Base-by-base conservation (phyloP, 1,284 basidiomycete genomes). In the Rhodotorula sp. region DNA sequence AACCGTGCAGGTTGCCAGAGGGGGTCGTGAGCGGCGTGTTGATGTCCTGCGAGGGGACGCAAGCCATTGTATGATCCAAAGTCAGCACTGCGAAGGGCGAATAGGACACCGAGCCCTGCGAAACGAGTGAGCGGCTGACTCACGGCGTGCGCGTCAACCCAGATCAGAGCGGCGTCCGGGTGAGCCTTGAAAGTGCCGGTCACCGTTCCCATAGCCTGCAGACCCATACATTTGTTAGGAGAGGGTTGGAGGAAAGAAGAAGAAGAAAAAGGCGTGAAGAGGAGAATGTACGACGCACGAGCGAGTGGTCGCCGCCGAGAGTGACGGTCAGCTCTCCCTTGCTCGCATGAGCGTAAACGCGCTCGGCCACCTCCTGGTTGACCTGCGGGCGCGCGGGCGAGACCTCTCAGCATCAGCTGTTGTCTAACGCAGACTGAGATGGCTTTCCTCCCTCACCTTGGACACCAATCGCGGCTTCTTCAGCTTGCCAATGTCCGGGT, bases 1-100 rank as follows among this genome's bases (percentile, higher is more conserved):
- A 97, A 74, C 96, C 96, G 83, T 99, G 96, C 72, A 99, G 88
- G 82, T 99, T 98, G 58, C 95, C 95, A 68, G 91, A 90, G 24
- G 78, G 78, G 30, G 95, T 96, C 18, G 91, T 89, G 66, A 89
- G 86, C 12, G 87, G 84, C 14, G 95, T 96, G 83, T 99, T 98
- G 84, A 99, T 93, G 81, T 99, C 96, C 54, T 94, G 90, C 76
- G 94, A 91, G 7, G 90, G 12, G 26, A 14, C n/a, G 14, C 0
- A n/a, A 6, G 0, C 24, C 67, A 22, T n/a, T n/a, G n/a, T n/a
- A 29, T 8, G 0, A 45, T 17, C 8, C 44, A 8, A 12, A 33
- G n/a, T 30, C 10, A 26, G 30, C 4, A 6, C n/a, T 12, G 10
- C 6, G 15, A 24, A 15, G n/a, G 15, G 8, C 51, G n/a, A 3